Evolutionary conservation across 129 eudicot species (phyloP).

Genomic region (Tagetes patula): DNA sequence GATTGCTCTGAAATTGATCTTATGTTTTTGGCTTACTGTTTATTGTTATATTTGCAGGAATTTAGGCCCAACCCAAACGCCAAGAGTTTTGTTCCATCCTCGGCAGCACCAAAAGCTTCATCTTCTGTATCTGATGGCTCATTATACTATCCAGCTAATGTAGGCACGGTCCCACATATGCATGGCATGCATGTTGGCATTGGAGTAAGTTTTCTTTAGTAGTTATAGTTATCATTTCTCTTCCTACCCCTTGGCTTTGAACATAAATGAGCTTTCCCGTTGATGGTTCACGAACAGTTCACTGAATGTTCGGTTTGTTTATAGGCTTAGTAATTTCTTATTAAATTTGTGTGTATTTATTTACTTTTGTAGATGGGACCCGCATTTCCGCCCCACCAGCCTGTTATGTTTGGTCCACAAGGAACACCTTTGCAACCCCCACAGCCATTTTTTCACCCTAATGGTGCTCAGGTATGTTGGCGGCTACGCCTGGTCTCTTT

Average conservation of each 20-base stretch:
- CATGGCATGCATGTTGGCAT: constrained; percentile 85
- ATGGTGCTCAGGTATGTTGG: constrained; percentile 78
- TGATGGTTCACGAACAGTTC: too few species aligned
- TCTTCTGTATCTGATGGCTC: constrained; percentile 85
- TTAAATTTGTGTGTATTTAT: background rate
- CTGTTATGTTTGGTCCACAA: constrained; percentile 75
- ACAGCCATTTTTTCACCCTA: constrained; percentile 67
- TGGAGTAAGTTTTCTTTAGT: constrained; percentile 61
- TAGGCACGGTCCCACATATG: constrained; percentile 59
- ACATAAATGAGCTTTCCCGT: background rate
- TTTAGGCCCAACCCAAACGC: constrained; percentile 91
- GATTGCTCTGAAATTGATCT: background rate
- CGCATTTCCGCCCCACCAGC: constrained; percentile 60
- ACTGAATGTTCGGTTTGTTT: too few species aligned
- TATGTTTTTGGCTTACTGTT: background rate
- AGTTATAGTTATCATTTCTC: background rate
- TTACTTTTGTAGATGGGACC: constrained; percentile 71
- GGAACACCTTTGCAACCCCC: constrained; percentile 64
- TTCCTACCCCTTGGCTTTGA: background rate
- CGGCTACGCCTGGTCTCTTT: background rate
- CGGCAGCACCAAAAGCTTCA: constrained; percentile 59
- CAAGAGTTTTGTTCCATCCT: constrained; percentile 74
- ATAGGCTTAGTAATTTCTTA: background rate
- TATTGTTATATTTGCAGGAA: constrained; percentile 48
- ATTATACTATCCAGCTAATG: constrained; percentile 71